A percentile compares a stretch with the other conserved stretches of the same genome.
These are phyloP conservation scores for Leccinum ochraceum DNA, from an alignment of 768 basidiomycete genomes.

Conservation along the genomic window DNA sequence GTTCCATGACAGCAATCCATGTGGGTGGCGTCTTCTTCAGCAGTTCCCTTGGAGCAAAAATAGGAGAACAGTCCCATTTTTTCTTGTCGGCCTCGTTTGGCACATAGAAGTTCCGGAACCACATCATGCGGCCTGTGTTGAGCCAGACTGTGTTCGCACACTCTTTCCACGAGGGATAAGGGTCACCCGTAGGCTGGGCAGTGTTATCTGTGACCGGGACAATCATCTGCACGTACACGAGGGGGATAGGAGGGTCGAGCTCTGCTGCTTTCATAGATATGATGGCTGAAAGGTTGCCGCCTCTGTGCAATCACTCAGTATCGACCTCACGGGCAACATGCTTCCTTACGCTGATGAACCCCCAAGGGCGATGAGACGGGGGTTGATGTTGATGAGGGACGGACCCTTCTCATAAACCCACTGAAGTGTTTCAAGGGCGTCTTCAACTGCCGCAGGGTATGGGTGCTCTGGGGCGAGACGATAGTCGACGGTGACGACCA, in stretches of 20 bases:
- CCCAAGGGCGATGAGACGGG: slow-evolving; percentile 59
- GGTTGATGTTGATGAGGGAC: slow-evolving; percentile 49
- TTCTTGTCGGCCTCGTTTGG: slow-evolving; percentile 59
- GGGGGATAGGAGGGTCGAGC: slow-evolving; percentile 47
- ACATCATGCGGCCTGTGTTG: slow-evolving; percentile 62
- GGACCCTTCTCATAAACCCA: slow-evolving; percentile 42
- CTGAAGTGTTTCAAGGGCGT: slow-evolving; percentile 38
- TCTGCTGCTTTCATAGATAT: slow-evolving; percentile 64
- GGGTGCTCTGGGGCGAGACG: slow-evolving; percentile 37
- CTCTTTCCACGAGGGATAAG: slow-evolving; percentile 54
- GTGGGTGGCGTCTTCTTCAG: slow-evolving; percentile 55
- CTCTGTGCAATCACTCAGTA: slow-evolving; percentile 42
- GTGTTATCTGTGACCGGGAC: slow-evolving; percentile 82
- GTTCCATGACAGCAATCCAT: slow-evolving; percentile 67
- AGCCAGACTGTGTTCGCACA: slow-evolving; percentile 67
- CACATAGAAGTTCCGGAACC: slow-evolving; percentile 72
- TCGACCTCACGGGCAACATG: background rate
- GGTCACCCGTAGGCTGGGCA: slow-evolving; percentile 40
- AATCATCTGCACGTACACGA: slow-evolving; percentile 64
- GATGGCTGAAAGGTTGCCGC: slow-evolving; percentile 71
- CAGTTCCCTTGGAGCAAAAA: slow-evolving; percentile 62
- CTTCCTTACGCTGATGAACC: slow-evolving; percentile 64
- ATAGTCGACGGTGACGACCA: slow-evolving; percentile 36
- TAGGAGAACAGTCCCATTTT: slow-evolving; percentile 72
- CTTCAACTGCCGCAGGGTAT: slow-evolving; percentile 37